phyloP scores from a whole-genome alignment of 2,329 filamentous ascomycete genomes.

The Exophiala sp. region DNA sequence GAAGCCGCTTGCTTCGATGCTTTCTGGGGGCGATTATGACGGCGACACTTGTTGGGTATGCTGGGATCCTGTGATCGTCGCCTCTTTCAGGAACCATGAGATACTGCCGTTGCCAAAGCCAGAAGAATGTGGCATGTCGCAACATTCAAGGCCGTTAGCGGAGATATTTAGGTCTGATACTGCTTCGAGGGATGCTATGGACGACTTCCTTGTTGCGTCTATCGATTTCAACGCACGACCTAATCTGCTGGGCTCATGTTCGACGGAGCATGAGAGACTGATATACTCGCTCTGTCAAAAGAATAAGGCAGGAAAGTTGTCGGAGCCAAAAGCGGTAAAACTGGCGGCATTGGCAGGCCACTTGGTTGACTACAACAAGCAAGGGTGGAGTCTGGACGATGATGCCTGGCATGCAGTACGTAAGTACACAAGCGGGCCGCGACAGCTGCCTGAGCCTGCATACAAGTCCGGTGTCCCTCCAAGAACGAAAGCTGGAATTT shows the following conservation, averaged over 20 bases:
- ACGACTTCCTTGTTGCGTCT: slow-evolving; percentile 41
- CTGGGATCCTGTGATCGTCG: slow-evolving; percentile 55
- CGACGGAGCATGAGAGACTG: slow-evolving; percentile 48
- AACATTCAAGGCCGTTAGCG: slow-evolving; percentile 33
- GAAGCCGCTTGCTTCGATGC: slow-evolving; percentile 54
- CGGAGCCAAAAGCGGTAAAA: slow-evolving; percentile 34
- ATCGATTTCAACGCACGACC: slow-evolving; percentile 48
- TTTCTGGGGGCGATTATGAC: slow-evolving; percentile 65
- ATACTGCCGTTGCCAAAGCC: slow-evolving; percentile 35
- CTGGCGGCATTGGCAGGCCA: slow-evolving; percentile 43
- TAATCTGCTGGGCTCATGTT: slow-evolving; percentile 52
- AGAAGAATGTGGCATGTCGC: slow-evolving; percentile 47
- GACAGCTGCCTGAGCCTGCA: slow-evolving; percentile 16
- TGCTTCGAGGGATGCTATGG: slow-evolving; percentile 21
- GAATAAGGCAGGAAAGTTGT: slow-evolving; percentile 45
- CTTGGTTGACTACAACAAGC: slow-evolving; percentile 46
- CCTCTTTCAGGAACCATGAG: slow-evolving; percentile 52
- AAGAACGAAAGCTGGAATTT: background rate
- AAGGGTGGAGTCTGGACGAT: slow-evolving; percentile 41
- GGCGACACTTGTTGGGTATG: slow-evolving; percentile 60
- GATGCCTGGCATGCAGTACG: slow-evolving; percentile 34
- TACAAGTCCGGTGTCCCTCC: slow-evolving; percentile 29
- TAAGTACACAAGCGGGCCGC: background rate
- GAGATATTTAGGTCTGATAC: slow-evolving; percentile 12
- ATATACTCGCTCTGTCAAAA: slow-evolving; percentile 39